These are phyloP conservation scores for Penicillium sp. DNA, from an alignment of 2,329 filamentous ascomycete species.

Conservation along the genomic window DNA sequence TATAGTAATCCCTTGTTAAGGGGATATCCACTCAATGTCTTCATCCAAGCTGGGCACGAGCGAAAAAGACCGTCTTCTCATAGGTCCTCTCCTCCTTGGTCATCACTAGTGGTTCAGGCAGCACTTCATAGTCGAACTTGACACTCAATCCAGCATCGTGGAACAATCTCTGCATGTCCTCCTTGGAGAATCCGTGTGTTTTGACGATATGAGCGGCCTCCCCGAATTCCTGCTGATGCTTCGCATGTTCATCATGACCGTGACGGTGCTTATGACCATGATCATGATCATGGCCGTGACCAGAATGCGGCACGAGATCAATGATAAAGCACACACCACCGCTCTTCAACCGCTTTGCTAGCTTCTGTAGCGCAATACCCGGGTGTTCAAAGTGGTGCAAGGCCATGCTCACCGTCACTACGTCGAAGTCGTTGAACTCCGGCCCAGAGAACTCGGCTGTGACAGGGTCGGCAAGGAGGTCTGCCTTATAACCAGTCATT, in stretches of 20 bases:
- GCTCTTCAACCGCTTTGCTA: conserved; percentile 58
- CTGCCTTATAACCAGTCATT: conserved; percentile 55
- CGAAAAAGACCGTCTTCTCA: conserved; percentile 30
- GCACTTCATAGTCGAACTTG: conserved; percentile 54
- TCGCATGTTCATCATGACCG: conserved; percentile 8
- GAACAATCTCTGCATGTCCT: conserved; percentile 57
- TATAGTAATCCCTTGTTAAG: neutral
- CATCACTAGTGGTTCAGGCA: conserved; percentile 51
- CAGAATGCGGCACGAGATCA: conserved; percentile 58
- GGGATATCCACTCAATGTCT: no score
- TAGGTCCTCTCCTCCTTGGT: conserved; percentile 21
- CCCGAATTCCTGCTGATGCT: conserved; percentile 20
- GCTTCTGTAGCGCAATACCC: conserved; percentile 51
- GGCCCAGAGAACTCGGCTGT: conserved; percentile 54
- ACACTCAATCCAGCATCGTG: conserved; percentile 55
- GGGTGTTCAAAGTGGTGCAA: conserved; percentile 66
- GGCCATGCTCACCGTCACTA: conserved; percentile 58
- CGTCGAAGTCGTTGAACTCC: conserved; percentile 65
- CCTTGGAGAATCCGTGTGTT: conserved; percentile 61
- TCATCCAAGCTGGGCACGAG: conserved; percentile 27
- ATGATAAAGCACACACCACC: conserved; percentile 64
- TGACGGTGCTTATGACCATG: conserved; percentile 10
- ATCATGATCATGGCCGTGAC: conserved; percentile 16
- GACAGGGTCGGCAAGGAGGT: conserved; percentile 51
- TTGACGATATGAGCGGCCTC: conserved; percentile 52